A percentile compares a stretch with the other conserved stretches of the same genome.
Conservation (phyloP, 2,329 filamentous ascomycete species). For the Colletotrichum siamense region DNA sequence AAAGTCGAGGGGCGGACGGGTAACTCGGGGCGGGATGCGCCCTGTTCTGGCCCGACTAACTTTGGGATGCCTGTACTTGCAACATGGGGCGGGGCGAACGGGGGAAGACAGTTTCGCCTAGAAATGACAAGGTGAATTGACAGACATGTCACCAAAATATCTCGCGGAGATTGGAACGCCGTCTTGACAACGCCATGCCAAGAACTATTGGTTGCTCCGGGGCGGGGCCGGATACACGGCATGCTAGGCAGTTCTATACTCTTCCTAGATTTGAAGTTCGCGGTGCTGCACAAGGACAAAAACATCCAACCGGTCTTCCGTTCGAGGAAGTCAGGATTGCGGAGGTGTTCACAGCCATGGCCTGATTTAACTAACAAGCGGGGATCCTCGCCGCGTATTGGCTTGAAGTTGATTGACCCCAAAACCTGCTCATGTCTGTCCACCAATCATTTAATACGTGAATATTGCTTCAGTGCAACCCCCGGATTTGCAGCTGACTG, state of each 20-base stretch:
- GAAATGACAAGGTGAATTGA: background rate
- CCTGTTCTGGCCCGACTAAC: background rate
- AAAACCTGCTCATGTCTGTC: background rate
- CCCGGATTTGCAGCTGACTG: background rate
- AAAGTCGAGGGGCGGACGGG: background rate
- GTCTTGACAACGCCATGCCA: background rate
- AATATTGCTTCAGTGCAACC: background rate
- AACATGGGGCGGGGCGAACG: background rate
- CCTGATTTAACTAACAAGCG: slow-evolving; percentile 1
- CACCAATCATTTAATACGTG: slow-evolving; percentile 17
- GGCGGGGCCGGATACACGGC: slow-evolving; percentile 3
- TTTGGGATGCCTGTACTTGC: background rate
- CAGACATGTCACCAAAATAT: background rate
- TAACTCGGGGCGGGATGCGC: background rate
- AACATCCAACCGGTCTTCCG: background rate
- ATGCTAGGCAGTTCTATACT: background rate
- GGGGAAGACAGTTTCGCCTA: background rate
- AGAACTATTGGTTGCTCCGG: background rate
- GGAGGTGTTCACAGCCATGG: background rate
- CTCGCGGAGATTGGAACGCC: background rate
- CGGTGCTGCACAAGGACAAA: background rate
- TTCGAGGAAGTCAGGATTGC: background rate
- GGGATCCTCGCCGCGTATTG: background rate
- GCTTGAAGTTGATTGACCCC: background rate
- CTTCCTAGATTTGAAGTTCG: background rate